Conservation (phyloP, 2,329 filamentous ascomycete species). For the Trichophaea hybrida region DNA sequence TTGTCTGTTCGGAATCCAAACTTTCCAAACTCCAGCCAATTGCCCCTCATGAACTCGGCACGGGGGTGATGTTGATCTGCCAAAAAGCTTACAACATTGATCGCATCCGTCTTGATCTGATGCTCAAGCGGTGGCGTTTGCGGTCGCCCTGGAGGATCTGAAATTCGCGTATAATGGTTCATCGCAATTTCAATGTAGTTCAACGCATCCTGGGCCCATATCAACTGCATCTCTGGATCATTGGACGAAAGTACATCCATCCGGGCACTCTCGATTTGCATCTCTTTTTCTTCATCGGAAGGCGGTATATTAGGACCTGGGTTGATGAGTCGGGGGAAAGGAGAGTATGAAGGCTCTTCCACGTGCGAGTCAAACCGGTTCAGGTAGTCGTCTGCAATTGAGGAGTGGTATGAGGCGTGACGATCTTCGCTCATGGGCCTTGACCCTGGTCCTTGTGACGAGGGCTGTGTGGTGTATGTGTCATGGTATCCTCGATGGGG, state of each 20-base stretch:
- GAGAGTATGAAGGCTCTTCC: constrained; percentile 63
- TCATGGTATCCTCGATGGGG: constrained; percentile 4
- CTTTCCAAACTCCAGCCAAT: constrained; percentile 97
- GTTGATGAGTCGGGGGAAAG: constrained; percentile 71
- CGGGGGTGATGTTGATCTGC: constrained; percentile 85
- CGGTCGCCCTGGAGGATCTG: constrained; percentile 46
- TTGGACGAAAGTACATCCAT: constrained; percentile 78
- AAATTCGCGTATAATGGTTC: constrained; percentile 58
- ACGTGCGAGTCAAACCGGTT: constrained; percentile 39
- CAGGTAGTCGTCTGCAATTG: constrained; percentile 34
- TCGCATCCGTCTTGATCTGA: constrained; percentile 70
- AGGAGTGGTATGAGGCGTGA: constrained; percentile 28
- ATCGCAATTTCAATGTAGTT: constrained; percentile 74
- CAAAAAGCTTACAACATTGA: constrained; percentile 83
- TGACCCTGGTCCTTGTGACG: constrained; percentile 23
- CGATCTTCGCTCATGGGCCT: constrained; percentile 25
- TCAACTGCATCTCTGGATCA: constrained; percentile 89
- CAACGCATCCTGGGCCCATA: constrained; percentile 88
- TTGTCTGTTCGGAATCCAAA: constrained; percentile 84
- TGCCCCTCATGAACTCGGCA: constrained; percentile 83
- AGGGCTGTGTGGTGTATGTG: constrained; percentile 24
- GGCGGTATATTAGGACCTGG: constrained; percentile 78
- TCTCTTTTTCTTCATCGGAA: constrained; percentile 86
- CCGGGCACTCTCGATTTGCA: constrained; percentile 71
- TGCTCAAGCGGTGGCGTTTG: constrained; percentile 78